Evolutionary conservation across 495 filamentous ascomycete species (phyloP).

Genomic region (Penicillium diatomitis): DNA sequence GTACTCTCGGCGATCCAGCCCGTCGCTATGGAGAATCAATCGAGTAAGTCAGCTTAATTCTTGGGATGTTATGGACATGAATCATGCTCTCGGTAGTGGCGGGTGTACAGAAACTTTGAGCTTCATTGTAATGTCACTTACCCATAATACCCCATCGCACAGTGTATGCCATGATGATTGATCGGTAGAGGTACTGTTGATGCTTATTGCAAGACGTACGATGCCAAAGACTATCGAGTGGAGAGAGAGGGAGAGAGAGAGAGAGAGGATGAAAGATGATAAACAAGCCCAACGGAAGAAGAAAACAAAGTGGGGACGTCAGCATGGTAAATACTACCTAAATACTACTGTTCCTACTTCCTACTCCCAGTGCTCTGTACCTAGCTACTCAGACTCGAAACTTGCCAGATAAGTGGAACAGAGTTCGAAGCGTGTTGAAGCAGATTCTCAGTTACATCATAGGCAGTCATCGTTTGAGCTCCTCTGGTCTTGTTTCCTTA

Average conservation of each 20-base stretch:
- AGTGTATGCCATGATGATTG: constrained; percentile 39
- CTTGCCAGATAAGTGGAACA: too few species aligned
- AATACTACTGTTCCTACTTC: neutral
- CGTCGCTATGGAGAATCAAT: constrained; percentile 42
- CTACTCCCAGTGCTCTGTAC: too few species aligned
- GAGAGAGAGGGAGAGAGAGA: neutral
- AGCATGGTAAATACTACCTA: neutral
- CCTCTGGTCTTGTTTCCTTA: too few species aligned
- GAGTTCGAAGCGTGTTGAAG: too few species aligned
- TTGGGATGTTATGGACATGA: neutral
- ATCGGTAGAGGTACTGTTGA: neutral
- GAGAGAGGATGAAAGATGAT: neutral
- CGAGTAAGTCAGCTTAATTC: constrained; percentile 9
- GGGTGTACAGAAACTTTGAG: too few species aligned
- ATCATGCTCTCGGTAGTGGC: too few species aligned
- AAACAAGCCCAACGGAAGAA: neutral
- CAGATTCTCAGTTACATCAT: too few species aligned
- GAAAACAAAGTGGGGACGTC: neutral
- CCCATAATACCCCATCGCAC: constrained; percentile 73
- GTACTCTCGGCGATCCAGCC: constrained; percentile 69
- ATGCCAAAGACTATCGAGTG: neutral
- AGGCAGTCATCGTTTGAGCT: too few species aligned
- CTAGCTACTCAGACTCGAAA: too few species aligned
- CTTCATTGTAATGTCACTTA: constrained; percentile 7
- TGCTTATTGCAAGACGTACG: too few species aligned